phyloP scores from a whole-genome alignment of 108 stramenopile genomes.

The Fragilaria radians region DNA sequence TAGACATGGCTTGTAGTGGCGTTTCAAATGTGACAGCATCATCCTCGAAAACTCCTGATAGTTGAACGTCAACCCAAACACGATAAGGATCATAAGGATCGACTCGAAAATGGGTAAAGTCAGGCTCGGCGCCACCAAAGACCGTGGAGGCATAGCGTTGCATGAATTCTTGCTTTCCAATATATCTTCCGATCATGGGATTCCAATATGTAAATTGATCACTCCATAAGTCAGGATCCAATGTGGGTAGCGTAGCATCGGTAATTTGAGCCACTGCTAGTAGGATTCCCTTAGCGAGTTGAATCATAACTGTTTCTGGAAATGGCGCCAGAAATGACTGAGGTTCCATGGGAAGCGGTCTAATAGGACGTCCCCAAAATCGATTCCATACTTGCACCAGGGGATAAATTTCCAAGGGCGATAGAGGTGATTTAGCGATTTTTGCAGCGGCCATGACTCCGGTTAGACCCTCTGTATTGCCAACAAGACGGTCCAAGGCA shows the following conservation, averaged over 20 bases:
- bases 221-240: constrained; percentile 37
- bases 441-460: constrained; percentile 43
- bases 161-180: constrained; percentile 30
- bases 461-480: constrained; percentile 47
- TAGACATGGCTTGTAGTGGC: constrained; percentile 44
- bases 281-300: constrained; percentile 49
- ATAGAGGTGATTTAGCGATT: constrained; percentile 24
- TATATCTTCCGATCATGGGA: constrained; percentile 25
- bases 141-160: constrained; percentile 20
- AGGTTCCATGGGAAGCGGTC: constrained; percentile 16
- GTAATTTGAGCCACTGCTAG: no score
- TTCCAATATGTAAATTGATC: constrained; percentile 31
- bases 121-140: constrained; percentile 34
- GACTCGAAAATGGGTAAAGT: constrained; percentile 52
- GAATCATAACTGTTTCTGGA: constrained; percentile 55
- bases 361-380: constrained; percentile 21
- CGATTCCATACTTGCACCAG: constrained; percentile 6
- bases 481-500: constrained; percentile 46
- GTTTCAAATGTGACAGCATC: constrained; percentile 20
- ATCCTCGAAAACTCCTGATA: constrained; percentile 14
- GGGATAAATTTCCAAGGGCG: constrained; percentile 30
- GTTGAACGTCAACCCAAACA: constrained; percentile 51
- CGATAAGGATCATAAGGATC: constrained; percentile 60
- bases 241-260: constrained; percentile 24
- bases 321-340: constrained; percentile 38